phyloP scores from a whole-genome alignment of 2,329 filamentous ascomycete genomes.

The Diaporthe vaccinii region DNA sequence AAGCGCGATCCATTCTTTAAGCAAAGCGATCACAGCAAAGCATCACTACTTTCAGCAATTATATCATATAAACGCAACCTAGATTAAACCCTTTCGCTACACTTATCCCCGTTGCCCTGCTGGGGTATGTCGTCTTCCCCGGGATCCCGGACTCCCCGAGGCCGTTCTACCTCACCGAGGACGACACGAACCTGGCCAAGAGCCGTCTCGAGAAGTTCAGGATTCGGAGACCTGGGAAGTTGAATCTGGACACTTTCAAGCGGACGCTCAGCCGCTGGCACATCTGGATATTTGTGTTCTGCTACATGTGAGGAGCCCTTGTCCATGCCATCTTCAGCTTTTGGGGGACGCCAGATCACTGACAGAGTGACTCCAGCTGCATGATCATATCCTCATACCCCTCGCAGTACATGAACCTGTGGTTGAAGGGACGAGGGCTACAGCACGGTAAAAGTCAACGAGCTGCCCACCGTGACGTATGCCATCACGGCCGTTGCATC shows the following conservation, averaged over 20 bases:
- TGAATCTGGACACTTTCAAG: constrained; percentile 59
- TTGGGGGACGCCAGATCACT: not conserved
- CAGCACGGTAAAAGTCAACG: constrained; percentile 62
- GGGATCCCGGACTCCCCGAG: constrained; percentile 55
- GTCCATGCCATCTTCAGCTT: too few relatives aligned
- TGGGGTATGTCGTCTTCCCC: constrained; percentile 62
- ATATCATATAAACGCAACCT: too few relatives aligned
- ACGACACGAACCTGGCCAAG: constrained; percentile 54
- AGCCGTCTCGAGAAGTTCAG: constrained; percentile 48
- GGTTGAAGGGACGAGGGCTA: constrained; percentile 64
- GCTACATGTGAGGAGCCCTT: constrained; percentile 58
- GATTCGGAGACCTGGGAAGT: constrained; percentile 54
- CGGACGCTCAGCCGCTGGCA: constrained; percentile 63
- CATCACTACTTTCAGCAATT: too few relatives aligned
- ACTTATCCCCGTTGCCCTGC: constrained; percentile 66
- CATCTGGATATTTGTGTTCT: constrained; percentile 63
- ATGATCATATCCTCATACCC: constrained; percentile 62
- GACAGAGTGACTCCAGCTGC: constrained; percentile 47
- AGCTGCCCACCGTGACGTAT: constrained; percentile 62
- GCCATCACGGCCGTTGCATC: constrained; percentile 63
- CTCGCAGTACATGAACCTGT: constrained; percentile 63
- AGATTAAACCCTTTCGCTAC: too few relatives aligned
- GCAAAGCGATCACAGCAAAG: too few relatives aligned
- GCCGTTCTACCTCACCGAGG: constrained; percentile 53
- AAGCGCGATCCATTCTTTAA: too few relatives aligned